phyloP scores from a whole-genome alignment of 1,284 basidiomycete species.

The Trametes versicolor region DNA sequence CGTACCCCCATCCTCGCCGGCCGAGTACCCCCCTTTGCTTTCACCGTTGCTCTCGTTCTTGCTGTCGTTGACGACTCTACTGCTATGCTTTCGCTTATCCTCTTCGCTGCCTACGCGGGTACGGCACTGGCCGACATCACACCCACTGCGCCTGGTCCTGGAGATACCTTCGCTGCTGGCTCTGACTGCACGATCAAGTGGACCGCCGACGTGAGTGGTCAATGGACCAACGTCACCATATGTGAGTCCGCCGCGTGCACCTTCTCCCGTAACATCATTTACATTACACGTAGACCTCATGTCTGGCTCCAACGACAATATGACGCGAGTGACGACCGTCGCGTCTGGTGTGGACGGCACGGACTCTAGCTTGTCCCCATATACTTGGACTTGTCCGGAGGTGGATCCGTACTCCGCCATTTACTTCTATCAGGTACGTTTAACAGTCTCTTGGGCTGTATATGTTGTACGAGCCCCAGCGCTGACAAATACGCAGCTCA shows the following conservation, averaged over 20 bases:
- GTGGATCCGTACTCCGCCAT: slow-evolving; percentile 50
- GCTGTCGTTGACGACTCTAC: slow-evolving; percentile 1
- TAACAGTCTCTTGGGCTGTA: too few species aligned
- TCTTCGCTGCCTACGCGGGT: slow-evolving; percentile 24
- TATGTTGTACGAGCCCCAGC: not conserved
- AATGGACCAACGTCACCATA: slow-evolving; percentile 51
- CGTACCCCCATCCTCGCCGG: slow-evolving; percentile 27
- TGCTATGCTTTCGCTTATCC: slow-evolving; percentile 19
- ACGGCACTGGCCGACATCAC: slow-evolving; percentile 41
- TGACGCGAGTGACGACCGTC: slow-evolving; percentile 47
- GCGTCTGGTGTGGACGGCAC: slow-evolving; percentile 48
- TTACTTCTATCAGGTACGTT: slow-evolving; percentile 52
- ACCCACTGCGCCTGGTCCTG: slow-evolving; percentile 51
- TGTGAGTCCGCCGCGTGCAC: slow-evolving; percentile 37
- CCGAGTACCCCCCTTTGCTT: slow-evolving; percentile 18
- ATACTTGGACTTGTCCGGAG: slow-evolving; percentile 50
- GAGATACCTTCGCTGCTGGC: slow-evolving; percentile 48
- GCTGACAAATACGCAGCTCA: slow-evolving; percentile 42
- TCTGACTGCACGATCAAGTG: slow-evolving; percentile 45
- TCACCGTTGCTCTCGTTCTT: not conserved
- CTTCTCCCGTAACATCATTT: not conserved
- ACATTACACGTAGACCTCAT: slow-evolving; percentile 45
- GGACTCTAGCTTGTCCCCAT: slow-evolving; percentile 44
- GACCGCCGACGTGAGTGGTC: slow-evolving; percentile 42
- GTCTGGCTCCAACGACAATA: slow-evolving; percentile 52